These are phyloP conservation scores for Coprinellus aureogranulatus DNA, from an alignment of 768 basidiomycete species.

Conservation along the genomic window DNA sequence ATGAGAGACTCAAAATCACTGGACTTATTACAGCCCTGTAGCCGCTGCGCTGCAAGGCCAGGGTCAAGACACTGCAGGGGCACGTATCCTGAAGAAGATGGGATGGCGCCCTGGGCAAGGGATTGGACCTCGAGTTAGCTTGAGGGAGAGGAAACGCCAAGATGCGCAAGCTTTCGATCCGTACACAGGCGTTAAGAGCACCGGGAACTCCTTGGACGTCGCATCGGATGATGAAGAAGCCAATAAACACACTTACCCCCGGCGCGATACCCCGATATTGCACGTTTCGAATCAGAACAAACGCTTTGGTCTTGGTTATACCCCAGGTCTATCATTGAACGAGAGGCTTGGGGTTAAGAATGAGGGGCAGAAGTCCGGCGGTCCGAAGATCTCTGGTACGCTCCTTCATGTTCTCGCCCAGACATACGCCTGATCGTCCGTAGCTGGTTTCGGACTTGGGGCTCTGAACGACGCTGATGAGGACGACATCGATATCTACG, in stretches of 20 bases:
- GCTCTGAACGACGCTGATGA: constrained; percentile 93
- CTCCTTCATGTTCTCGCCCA: not conserved
- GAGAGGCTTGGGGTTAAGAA: constrained; percentile 51
- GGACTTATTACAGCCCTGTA: constrained; percentile 9
- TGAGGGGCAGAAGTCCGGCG: constrained; percentile 29
- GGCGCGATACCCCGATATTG: constrained; percentile 70
- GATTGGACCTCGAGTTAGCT: constrained; percentile 83
- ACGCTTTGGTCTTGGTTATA: constrained; percentile 78
- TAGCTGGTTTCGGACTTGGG: constrained; percentile 86
- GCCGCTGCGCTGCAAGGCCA: constrained; percentile 56
- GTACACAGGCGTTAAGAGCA: constrained; percentile 27
- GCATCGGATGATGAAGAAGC: constrained; percentile 77
- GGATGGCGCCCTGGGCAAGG: constrained; percentile 94
- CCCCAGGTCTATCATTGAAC: constrained; percentile 58
- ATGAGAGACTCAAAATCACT: constrained; percentile 11
- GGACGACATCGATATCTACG: constrained; percentile 86
- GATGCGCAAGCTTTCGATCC: constrained; percentile 48
- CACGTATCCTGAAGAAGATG: constrained; percentile 88
- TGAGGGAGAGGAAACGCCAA: constrained; percentile 71
- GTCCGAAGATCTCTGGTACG: constrained; percentile 58
- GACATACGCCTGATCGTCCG: not conserved
- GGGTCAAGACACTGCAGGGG: constrained; percentile 77
- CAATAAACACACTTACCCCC: constrained; percentile 82
- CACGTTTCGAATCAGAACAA: constrained; percentile 70
- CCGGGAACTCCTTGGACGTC: constrained; percentile 32